Percentiles rank a stretch among this genome's conserved stretches.
Conservation (phyloP, 2,329 filamentous ascomycete species). For the Colletotrichum liaoningense region DNA sequence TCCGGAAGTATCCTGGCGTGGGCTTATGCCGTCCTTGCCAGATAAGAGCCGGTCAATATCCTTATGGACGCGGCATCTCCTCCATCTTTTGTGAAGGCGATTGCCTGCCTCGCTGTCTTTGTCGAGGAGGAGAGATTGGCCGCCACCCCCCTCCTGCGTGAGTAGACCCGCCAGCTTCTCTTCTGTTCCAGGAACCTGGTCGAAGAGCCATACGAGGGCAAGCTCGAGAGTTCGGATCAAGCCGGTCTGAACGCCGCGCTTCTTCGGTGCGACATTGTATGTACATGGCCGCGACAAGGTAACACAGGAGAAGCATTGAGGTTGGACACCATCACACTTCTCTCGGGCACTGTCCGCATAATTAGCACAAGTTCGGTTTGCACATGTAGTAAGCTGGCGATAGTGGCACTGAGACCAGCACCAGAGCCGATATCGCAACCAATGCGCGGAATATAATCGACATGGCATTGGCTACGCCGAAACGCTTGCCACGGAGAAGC, state of each 20-base stretch:
- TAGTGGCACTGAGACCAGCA: neutral
- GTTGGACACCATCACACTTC: slow-evolving; percentile 78
- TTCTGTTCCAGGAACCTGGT: slow-evolving; percentile 70
- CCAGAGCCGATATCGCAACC: neutral
- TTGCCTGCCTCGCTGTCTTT: slow-evolving; percentile 65
- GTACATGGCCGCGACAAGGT: slow-evolving; percentile 73
- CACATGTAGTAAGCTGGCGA: neutral
- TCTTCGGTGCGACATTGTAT: slow-evolving; percentile 79
- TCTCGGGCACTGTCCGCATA: slow-evolving; percentile 64
- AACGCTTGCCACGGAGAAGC: neutral
- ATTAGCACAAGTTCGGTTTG: neutral
- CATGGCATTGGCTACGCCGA: neutral
- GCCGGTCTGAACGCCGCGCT: slow-evolving; percentile 82
- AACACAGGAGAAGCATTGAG: slow-evolving; percentile 74
- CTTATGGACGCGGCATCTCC: slow-evolving; percentile 69
- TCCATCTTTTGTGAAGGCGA: slow-evolving; percentile 71
- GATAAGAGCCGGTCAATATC: slow-evolving; percentile 73
- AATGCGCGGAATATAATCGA: neutral
- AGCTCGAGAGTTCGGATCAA: slow-evolving; percentile 81
- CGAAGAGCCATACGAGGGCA: slow-evolving; percentile 74
- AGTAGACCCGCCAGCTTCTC: slow-evolving; percentile 66
- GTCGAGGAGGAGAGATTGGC: slow-evolving; percentile 58
- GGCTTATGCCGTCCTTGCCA: slow-evolving; percentile 47
- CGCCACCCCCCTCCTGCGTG: slow-evolving; percentile 54
- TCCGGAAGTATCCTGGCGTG: slow-evolving; percentile 47